phyloP scores from a whole-genome alignment of 148 eudicot species.

The Persicaria maculosa region DNA sequence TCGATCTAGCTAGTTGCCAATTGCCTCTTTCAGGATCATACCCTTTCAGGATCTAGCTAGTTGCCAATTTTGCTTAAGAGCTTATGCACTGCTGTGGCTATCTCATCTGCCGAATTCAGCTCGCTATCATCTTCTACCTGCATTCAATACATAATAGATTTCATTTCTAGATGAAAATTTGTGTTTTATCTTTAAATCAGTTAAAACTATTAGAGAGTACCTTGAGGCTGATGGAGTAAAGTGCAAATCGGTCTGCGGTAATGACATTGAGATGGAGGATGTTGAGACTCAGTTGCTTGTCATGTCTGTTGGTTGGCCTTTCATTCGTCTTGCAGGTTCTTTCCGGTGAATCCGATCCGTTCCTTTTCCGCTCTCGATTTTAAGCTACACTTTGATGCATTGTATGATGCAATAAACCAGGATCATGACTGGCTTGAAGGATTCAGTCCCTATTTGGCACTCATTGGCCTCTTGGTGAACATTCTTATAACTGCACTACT shows the following conservation, averaged over 20 bases:
- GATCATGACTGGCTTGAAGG: constrained; percentile 20
- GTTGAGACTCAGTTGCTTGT: constrained; percentile 37
- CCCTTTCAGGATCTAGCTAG: neutral
- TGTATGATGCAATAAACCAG: constrained; percentile 14
- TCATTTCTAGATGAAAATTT: no score
- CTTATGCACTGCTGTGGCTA: constrained; percentile 51
- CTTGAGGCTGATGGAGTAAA: constrained; percentile 63
- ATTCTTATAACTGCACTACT: neutral
- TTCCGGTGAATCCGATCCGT: neutral
- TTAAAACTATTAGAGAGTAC: constrained; percentile 28
- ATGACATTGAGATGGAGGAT: constrained; percentile 70
- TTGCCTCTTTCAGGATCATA: no score
- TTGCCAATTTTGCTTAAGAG: constrained; percentile 47
- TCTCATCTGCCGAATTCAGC: constrained; percentile 55
- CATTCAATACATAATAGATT: neutral
- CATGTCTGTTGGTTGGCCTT: constrained; percentile 25
- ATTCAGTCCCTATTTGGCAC: constrained; percentile 25
- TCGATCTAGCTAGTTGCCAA: no score
- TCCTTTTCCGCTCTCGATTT: neutral
- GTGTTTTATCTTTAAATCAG: no score
- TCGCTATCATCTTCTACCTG: constrained; percentile 75
- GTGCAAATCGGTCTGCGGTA: constrained; percentile 32
- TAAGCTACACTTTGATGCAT: neutral
- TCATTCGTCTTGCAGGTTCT: constrained; percentile 28
- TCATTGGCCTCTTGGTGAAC: constrained; percentile 33